These are phyloP conservation scores for Adansonia gregorii DNA, from an alignment of 441 rosid genomes.

Conservation along the genomic window DNA sequence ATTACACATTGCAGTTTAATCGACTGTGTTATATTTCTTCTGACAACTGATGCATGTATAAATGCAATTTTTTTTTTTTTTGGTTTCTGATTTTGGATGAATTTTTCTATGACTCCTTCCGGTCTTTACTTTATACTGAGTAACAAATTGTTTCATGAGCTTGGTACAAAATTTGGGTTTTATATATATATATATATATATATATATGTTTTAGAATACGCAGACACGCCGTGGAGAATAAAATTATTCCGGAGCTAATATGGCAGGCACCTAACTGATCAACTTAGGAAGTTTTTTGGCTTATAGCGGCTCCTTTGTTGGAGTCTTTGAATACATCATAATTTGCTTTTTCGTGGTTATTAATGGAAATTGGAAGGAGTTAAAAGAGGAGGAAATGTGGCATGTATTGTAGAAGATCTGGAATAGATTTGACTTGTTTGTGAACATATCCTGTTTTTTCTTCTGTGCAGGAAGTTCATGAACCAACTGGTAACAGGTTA, in stretches of 20 bases:
- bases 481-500: constrained; percentile 82
- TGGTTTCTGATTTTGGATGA: neutral
- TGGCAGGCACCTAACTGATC: neutral
- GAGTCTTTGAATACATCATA: neutral
- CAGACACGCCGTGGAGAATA: neutral
- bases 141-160: neutral
- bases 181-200: neutral
- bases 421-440: constrained; percentile 4
- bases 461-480: constrained; percentile 62
- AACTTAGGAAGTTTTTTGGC: constrained; percentile 4
- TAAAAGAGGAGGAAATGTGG: constrained; percentile 3
- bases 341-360: neutral
- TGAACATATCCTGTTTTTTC: constrained; percentile 25
- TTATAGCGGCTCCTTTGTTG: neutral
- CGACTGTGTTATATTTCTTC: neutral
- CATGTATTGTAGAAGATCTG: neutral
- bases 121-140: neutral
- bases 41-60: neutral
- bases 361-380: neutral
- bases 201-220: too few relatives aligned
- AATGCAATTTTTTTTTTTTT: neutral
- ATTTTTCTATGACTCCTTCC: neutral
- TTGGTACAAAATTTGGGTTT: neutral
- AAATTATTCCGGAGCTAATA: neutral
- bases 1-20: constrained; percentile 2